Base-by-base conservation (phyloP, 2,329 filamentous ascomycete genomes). In the Chaetomium strumarium region DNA sequence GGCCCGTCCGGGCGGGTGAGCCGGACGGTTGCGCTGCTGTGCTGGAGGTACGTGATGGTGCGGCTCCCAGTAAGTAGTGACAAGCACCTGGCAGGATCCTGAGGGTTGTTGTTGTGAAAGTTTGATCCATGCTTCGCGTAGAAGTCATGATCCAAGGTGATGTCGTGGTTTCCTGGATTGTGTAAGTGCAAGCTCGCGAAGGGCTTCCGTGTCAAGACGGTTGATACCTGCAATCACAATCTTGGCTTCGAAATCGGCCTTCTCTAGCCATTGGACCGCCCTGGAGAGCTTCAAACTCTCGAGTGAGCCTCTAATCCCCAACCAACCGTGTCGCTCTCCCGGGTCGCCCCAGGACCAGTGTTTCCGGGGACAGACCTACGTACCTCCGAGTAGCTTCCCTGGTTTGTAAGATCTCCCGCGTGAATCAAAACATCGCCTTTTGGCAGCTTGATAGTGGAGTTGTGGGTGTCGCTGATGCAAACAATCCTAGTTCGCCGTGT, bases 381-480 rank as follows among this genome's bases (percentile, higher is more conserved):
- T 60, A 76, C 75, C 69, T 84, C 80, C 7, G 71, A 72, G 58
- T 72, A 72, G 58, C 72, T 84, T 14, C 87, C 87, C 63, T 86
- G 81, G 64, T 89, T 90, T 3, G 86, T 88, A 59, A 91, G 68
- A 64, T 91, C 87, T 7, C 87, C 86, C 1, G 86, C 86, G 63
- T 90, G 86, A 46, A 90, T 83, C 33, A 91, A 73, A 9, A 91
- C 79, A 64, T 91, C 85, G 38, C 86, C 87, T 19, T 75, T 76
- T 0, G 87, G 86, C 1, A 90, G 75, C 60, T 80, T 84, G 60
- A 79, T 73, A 2, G 75, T 75, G 59, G 73, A 76, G 64, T 88
- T 88, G 68, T 90, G 86, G 2, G 86, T 90, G 68, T 91, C 87
- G 4, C 86, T 87, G 51, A 90, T 77, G 69, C 85, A 89, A 48